These are phyloP conservation scores for Yarrowia sp. DNA, from an alignment of 805 yeast genomes.

Conservation along the genomic window DNA sequence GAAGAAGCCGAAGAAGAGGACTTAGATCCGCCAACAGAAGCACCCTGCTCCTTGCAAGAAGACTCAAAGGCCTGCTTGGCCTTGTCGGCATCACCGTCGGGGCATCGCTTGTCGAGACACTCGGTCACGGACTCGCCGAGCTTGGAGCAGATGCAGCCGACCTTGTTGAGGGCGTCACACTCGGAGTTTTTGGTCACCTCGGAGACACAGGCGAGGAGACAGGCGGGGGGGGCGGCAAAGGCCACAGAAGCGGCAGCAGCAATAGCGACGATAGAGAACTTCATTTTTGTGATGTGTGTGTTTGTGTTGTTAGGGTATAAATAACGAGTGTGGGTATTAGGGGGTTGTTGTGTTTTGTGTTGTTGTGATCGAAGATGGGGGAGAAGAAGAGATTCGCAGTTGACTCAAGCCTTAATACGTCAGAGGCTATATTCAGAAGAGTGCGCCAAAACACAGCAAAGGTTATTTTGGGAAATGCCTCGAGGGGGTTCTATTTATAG, in stretches of 20 bases:
- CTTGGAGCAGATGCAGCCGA: conserved; percentile 64
- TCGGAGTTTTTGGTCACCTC: conserved; percentile 55
- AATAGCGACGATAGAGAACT: conserved; percentile 40
- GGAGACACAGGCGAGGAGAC: conserved; percentile 84
- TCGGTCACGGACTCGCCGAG: conserved; percentile 52
- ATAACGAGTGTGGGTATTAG: conserved; percentile 26
- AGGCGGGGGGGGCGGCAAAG: conserved; percentile 84
- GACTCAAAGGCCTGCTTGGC: conserved; percentile 60
- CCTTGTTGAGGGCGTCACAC: conserved; percentile 61
- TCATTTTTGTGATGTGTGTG: conserved; percentile 29
- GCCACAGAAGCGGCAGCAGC: conserved; percentile 45
- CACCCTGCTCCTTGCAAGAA: conserved; percentile 27
- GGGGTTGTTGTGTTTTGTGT: background rate
- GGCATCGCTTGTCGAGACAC: conserved; percentile 71
- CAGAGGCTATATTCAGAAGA: conserved; percentile 4
- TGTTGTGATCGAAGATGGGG: conserved; percentile 22
- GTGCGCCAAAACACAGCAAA: conserved; percentile 17
- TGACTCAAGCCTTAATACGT: background rate
- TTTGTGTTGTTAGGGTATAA: background rate
- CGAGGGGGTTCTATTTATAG: conserved; percentile 6
- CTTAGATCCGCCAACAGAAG: conserved; percentile 27
- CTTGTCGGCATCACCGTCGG: conserved; percentile 53
- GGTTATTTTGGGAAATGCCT: conserved; percentile 19
- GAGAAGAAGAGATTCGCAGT: background rate
- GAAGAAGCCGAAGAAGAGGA: conserved; percentile 30